Percentiles rank a stretch among this genome's conserved stretches.
Conservation (phyloP, 495 filamentous ascomycete species). For the Collariella sp. region DNA sequence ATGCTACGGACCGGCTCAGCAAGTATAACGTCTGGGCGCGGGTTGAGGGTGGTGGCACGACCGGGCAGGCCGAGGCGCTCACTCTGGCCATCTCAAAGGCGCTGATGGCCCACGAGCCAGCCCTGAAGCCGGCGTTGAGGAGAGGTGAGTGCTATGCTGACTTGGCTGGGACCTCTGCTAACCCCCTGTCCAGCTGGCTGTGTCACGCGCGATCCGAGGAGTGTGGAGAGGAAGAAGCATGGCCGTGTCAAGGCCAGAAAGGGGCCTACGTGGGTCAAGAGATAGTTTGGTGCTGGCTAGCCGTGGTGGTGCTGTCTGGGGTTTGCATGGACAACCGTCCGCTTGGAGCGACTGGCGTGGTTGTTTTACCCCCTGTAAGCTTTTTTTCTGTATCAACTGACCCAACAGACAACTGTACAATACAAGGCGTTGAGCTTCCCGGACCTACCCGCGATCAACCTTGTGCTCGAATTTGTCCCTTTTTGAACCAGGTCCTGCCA, state of each 20-base stretch:
- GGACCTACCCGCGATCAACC: not conserved
- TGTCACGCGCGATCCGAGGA: constrained; percentile 83
- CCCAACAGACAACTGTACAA: constrained; percentile 16
- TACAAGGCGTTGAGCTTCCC: constrained; percentile 12
- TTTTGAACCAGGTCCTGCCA: not conserved
- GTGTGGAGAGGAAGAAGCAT: constrained; percentile 96
- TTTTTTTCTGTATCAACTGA: constrained; percentile 17
- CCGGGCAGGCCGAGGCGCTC: constrained; percentile 91
- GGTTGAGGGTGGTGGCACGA: constrained; percentile 77
- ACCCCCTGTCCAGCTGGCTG: constrained; percentile 60
- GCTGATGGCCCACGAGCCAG: constrained; percentile 81
- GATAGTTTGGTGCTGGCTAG: constrained; percentile 35
- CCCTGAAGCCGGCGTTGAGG: constrained; percentile 75
- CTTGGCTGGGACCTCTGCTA: constrained; percentile 11
- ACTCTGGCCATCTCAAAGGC: constrained; percentile 88
- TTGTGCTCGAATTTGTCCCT: not conserved
- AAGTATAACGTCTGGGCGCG: constrained; percentile 95
- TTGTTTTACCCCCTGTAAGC: constrained; percentile 13
- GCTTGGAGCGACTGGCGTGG: constrained; percentile 3
- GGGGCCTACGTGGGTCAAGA: constrained; percentile 97
- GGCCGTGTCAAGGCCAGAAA: constrained; percentile 94
- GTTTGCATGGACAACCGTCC: constrained; percentile 16
- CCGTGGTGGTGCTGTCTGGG: constrained; percentile 5
- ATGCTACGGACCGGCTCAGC: constrained; percentile 71
- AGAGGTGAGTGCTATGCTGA: constrained; percentile 57